Evolutionary conservation across 106 monocot genomes (phyloP).

Genomic region (Platanthera guangdongensis): DNA sequence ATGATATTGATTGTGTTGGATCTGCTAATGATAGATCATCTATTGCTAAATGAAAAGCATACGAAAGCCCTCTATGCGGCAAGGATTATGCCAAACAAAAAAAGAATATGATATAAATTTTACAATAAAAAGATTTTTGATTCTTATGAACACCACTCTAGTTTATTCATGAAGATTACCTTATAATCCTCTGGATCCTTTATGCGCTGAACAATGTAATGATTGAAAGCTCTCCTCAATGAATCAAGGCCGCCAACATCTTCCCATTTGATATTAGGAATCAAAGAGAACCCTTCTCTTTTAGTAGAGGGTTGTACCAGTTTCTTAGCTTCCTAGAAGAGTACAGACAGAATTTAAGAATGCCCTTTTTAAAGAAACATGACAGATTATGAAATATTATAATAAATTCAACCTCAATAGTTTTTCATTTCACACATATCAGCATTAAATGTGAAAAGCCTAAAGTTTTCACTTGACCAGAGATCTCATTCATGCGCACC

Average conservation of each 20-base stretch:
- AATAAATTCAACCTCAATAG: background rate
- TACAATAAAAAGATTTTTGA: background rate
- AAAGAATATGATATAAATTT: background rate
- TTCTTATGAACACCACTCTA: background rate
- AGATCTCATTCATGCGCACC: background rate
- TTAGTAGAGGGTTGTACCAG: constrained; percentile 76
- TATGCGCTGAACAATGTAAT: constrained; percentile 63
- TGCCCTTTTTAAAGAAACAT: no score
- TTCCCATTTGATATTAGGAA: constrained; percentile 83
- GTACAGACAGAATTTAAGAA: constrained; percentile 1
- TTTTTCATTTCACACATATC: background rate
- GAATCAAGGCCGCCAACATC: constrained; percentile 86
- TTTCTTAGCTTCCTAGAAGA: constrained; percentile 62
- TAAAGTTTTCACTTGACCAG: background rate
- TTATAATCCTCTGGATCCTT: constrained; percentile 69
- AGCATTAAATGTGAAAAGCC: background rate
- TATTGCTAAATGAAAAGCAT: no score
- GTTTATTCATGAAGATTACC: constrained; percentile 29
- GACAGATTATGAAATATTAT: no score
- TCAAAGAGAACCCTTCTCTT: constrained; percentile 94
- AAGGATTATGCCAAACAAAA: background rate
- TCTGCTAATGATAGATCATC: no score
- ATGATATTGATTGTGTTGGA: no score
- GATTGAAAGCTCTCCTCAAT: constrained; percentile 63
- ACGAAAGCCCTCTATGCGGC: background rate